Evolutionary conservation across 176 grass and related monocot genomes (phyloP).

Genomic region (Saccharum officinarum): DNA sequence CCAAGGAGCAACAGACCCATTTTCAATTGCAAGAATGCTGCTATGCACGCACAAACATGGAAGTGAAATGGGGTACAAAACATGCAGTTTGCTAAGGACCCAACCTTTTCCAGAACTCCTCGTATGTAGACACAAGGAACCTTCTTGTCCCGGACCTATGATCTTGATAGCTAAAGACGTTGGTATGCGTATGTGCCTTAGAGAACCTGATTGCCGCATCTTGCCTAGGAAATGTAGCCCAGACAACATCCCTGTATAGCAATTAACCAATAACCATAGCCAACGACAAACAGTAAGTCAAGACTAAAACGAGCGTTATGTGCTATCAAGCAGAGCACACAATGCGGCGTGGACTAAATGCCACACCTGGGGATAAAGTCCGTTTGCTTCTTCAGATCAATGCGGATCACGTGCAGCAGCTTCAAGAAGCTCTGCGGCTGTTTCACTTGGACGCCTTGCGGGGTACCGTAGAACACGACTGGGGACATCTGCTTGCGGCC

Average conservation of each 20-base stretch:
- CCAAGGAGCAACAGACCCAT: neutral
- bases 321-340: neutral
- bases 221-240: slow-evolving; percentile 97
- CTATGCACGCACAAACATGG: neutral
- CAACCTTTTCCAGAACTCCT: slow-evolving; percentile 92
- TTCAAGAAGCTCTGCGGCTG: slow-evolving; percentile 60
- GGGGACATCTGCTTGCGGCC: slow-evolving; percentile 69
- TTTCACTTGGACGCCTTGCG: slow-evolving; percentile 78
- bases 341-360: neutral
- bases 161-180: slow-evolving; percentile 94
- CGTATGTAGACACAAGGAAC: slow-evolving; percentile 84
- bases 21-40: neutral
- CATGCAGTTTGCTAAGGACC: slow-evolving; percentile 12
- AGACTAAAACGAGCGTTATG: slow-evolving; percentile 17
- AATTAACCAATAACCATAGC: neutral
- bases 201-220: slow-evolving; percentile 88
- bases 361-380: slow-evolving; percentile 62
- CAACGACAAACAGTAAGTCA: neutral
- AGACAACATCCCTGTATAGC: slow-evolving; percentile 57
- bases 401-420: slow-evolving; percentile 79
- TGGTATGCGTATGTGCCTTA: slow-evolving; percentile 51
- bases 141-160: slow-evolving; percentile 79
- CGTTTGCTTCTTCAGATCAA: slow-evolving; percentile 79
- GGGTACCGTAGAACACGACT: slow-evolving; percentile 80
- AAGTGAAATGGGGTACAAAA: neutral